A percentile compares a stretch with the other conserved stretches of the same genome.
phyloP scores from a whole-genome alignment of 129 eudicot species.

The Arctium minus region DNA sequence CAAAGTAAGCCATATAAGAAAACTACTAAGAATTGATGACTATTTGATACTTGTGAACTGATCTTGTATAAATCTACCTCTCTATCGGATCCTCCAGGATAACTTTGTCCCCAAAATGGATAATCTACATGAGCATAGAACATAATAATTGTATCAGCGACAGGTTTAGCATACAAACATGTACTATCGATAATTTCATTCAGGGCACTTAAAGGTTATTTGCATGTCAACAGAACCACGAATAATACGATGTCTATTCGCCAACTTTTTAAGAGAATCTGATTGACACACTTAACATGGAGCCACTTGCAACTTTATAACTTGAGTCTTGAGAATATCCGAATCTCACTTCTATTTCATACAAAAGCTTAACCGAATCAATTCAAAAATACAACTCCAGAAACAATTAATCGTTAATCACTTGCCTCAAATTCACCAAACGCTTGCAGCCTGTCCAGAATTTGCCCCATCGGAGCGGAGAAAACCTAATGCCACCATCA shows the following conservation, averaged over 20 bases:
- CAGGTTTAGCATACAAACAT: slow-evolving; percentile 9
- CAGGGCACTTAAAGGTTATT: neutral
- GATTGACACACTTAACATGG: slow-evolving; percentile 11
- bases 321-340: slow-evolving; percentile 21
- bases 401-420: neutral
- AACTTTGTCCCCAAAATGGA: slow-evolving; percentile 85
- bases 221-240: slow-evolving; percentile 12
- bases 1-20: slow-evolving; percentile 1
- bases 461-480: slow-evolving; percentile 91
- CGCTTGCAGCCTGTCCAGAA: slow-evolving; percentile 75
- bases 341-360: slow-evolving; percentile 20
- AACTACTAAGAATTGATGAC: slow-evolving; percentile 5
- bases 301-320: slow-evolving; percentile 25
- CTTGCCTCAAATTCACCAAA: slow-evolving; percentile 94
- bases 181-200: slow-evolving; percentile 3
- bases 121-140: slow-evolving; percentile 43
- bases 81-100: slow-evolving; percentile 93
- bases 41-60: neutral
- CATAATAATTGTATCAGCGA: neutral
- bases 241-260: slow-evolving; percentile 7
- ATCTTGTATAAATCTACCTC: slow-evolving; percentile 47
- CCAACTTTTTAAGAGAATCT: slow-evolving; percentile 22
- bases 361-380: slow-evolving; percentile 29
- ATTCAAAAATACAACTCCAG: slow-evolving; percentile 1
- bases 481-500: slow-evolving; percentile 48